A percentile compares a stretch with the other conserved stretches of the same genome.
Conservation (phyloP, 1,139 yeast genomes). For the Starmera stellimalicola region DNA sequence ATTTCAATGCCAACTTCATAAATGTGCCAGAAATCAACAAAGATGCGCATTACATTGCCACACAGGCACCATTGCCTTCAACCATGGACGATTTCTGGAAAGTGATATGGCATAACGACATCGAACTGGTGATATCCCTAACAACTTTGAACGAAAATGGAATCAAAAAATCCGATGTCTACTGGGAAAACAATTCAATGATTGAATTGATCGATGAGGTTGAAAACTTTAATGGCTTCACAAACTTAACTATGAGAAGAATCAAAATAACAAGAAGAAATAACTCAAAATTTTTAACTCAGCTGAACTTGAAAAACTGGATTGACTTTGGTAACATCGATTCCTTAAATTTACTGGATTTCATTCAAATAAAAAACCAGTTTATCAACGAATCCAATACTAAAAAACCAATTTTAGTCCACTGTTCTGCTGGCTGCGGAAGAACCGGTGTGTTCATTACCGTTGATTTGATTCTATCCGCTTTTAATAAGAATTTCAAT, state of each 20-base stretch:
- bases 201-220: conserved; percentile 22
- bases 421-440: conserved; percentile 91
- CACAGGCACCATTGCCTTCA: conserved; percentile 76
- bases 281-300: conserved; percentile 32
- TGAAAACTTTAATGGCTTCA: conserved; percentile 20
- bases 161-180: conserved; percentile 43
- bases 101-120: conserved; percentile 51
- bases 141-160: conserved; percentile 50
- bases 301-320: conserved; percentile 69
- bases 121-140: conserved; percentile 60
- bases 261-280: conserved; percentile 17
- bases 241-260: conserved; percentile 24
- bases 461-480: conserved; percentile 53
- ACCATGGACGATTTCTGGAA: conserved; percentile 81
- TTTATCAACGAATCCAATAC: conserved; percentile 19
- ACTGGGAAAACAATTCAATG: conserved; percentile 33
- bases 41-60: conserved; percentile 53
- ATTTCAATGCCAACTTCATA: conserved; percentile 57
- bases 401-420: conserved; percentile 50
- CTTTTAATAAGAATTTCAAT: conserved; percentile 14
- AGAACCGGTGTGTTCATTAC: conserved; percentile 83
- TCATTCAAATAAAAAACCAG: conserved; percentile 41
- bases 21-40: conserved; percentile 27
- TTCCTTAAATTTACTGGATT: conserved; percentile 39
- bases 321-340: conserved; percentile 73